Percentiles rank a stretch among this genome's conserved stretches.
Evolutionary conservation across 371 early-diverging fungal genomes (phyloP).

Genomic region (Mucor sp.): DNA sequence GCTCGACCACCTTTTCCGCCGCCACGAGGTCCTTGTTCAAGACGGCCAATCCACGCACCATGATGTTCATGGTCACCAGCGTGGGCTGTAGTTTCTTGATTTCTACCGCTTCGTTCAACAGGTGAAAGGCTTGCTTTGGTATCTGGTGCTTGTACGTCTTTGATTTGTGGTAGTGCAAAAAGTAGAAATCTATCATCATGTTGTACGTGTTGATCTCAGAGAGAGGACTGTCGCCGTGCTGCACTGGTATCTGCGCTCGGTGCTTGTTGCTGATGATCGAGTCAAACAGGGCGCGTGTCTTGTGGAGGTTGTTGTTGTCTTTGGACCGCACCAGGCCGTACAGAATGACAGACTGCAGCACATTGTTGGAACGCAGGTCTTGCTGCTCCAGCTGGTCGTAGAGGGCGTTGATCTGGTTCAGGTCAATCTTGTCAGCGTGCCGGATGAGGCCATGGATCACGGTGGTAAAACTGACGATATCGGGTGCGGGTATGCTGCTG

Average conservation of each 20-base stretch:
- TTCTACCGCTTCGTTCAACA: conserved; percentile 30
- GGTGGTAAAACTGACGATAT: conserved; percentile 43
- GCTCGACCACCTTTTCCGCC: conserved; percentile 30
- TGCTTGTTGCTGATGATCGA: conserved; percentile 22
- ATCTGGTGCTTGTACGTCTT: conserved; percentile 1
- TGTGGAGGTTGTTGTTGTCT: background rate
- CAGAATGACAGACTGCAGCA: conserved; percentile 35
- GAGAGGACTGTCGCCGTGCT: conserved; percentile 4
- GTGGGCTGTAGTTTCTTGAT: conserved; percentile 23
- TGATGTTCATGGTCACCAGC: conserved; percentile 39
- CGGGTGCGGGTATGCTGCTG: conserved; percentile 43
- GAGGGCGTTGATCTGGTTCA: conserved; percentile 16
- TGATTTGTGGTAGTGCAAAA: conserved; percentile 30
- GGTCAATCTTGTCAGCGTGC: conserved; percentile 4
- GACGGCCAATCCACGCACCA: conserved; percentile 41
- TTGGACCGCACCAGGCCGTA: conserved; percentile 27
- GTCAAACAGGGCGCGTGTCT: conserved; percentile 22
- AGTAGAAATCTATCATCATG: conserved; percentile 50
- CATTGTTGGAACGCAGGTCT: conserved; percentile 23
- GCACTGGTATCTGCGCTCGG: conserved; percentile 1
- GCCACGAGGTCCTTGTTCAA: conserved; percentile 32
- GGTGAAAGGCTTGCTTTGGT: conserved; percentile 20
- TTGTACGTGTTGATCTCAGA: conserved; percentile 34
- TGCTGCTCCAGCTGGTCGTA: conserved; percentile 26
- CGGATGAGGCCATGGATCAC: conserved; percentile 41